A percentile compares a stretch with the other conserved stretches of the same genome.
These are phyloP conservation scores for Eucalyptus curtisii DNA, from an alignment of 345 rosid genomes.

Conservation along the genomic window DNA sequence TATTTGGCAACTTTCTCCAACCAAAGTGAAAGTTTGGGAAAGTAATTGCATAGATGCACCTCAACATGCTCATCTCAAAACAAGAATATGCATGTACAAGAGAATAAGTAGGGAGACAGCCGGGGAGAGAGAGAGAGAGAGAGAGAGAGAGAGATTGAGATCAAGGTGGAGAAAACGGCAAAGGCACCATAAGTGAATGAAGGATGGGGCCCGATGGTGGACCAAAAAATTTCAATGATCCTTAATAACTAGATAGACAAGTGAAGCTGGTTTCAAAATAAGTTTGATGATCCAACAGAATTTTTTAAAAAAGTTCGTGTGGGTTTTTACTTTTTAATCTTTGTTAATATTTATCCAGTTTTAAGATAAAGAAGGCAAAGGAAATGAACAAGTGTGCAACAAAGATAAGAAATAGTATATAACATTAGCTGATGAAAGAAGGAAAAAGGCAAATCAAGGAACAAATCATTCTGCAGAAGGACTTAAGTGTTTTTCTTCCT, in stretches of 20 bases:
- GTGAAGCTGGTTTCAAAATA: background rate
- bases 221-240: background rate
- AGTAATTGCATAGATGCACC: background rate
- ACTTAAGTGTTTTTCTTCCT: background rate
- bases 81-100: background rate
- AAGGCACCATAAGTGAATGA: background rate
- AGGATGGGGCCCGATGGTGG: background rate
- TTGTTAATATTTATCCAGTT: background rate
- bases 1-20: background rate
- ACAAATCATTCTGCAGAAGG: background rate
- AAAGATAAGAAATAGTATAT: background rate
- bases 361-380: background rate
- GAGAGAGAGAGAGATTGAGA: background rate
- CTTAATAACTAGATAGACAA: background rate
- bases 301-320: background rate
- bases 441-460: background rate
- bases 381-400: background rate
- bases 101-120: background rate
- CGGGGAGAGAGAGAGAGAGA: background rate
- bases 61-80: background rate
- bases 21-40: background rate
- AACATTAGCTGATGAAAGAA: background rate
- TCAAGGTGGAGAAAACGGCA: background rate
- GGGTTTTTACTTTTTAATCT: background rate
- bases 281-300: background rate